Conservation (phyloP, 2,329 filamentous ascomycete genomes). For the Cyphellophora attinorum region DNA sequence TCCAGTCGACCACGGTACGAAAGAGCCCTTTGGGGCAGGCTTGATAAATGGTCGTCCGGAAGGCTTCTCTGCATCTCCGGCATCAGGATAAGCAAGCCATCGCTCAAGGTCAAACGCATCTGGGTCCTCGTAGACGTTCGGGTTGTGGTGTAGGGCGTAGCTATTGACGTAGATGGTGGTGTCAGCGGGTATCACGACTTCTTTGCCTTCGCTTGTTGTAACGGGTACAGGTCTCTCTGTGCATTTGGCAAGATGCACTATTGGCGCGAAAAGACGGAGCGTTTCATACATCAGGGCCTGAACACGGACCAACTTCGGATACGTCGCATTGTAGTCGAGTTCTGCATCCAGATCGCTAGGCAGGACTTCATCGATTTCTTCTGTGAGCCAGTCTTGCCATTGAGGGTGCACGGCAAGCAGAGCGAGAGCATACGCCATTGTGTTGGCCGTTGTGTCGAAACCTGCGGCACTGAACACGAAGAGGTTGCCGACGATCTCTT, state of each 20-base stretch:
- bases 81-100: conserved; percentile 30
- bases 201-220: conserved; percentile 19
- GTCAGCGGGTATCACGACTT: conserved; percentile 23
- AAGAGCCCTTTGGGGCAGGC: conserved; percentile 30
- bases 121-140: conserved; percentile 21
- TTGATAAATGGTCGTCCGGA: conserved; percentile 20
- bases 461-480: conserved; percentile 39
- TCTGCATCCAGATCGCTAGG: conserved; percentile 11
- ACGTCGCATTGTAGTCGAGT: conserved; percentile 32
- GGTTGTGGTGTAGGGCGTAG: conserved; percentile 21
- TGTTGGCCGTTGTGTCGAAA: conserved; percentile 21
- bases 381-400: conserved; percentile 13
- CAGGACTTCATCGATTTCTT: conserved; percentile 27
- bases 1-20: conserved; percentile 39
- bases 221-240: conserved; percentile 21
- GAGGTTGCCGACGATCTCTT: conserved; percentile 35
- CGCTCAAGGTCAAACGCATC: conserved; percentile 28
- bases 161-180: conserved; percentile 28
- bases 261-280: conserved; percentile 31
- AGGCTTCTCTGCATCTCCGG: too few relatives aligned
- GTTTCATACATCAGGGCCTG: conserved; percentile 40
- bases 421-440: conserved; percentile 14
- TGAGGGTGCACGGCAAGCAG: conserved; percentile 13
- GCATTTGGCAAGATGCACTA: conserved; percentile 28
- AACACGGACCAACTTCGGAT: conserved; percentile 32